Evolutionary conservation across 176 grass and related monocot species (phyloP), one percentile per base, ranked within the genome.

Genomic region (Aegilops bicornis): DNA sequence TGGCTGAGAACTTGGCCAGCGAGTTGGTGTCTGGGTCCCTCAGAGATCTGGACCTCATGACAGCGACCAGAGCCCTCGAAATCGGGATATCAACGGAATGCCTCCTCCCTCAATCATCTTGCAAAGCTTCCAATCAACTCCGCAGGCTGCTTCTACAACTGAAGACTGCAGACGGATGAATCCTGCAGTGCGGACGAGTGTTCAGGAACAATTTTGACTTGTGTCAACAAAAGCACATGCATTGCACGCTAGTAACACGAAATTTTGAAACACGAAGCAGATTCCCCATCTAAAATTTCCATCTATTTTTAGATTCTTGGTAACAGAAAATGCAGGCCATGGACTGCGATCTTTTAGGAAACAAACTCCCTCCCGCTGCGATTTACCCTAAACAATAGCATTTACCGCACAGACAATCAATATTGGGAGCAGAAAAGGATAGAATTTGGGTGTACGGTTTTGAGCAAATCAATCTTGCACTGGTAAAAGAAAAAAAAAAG

Each of bases 1-100:
- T 94, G 2, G 94, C 89, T 1, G 94, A 86, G 83, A 93, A 93
- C 84, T 98, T 98, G 73, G 90, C 87, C 52, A 98, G 89, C 3
- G 95, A 98, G 83, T 93, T 98, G 45, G 95, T 95, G 80, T 98
- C 95, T 24, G 95, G 95, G 85, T 98, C 95, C 90, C 95, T 90
- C 74, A 98, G 85, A 45, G 95, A 98, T 83, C 95, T 95, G 64
- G 91, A 95, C 89, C 93, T 84, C 95, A 87, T 95, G 64, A 98
- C 85, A 17, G 95, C 91, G 80, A 93, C 76, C 58, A 98, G 82
- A 50, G 93, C 92, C 87, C 93, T 82, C 2, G 95, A 98, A 72
- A 98, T 90, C 2, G 95, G 95, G 27, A 98, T 95, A 84, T 98
- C 95, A 12, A 98, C 91, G 20, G 95, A 98, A 45, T 95, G 95